Percentiles rank a stretch among this genome's conserved stretches.
Evolutionary conservation across 2,329 filamentous ascomycete genomes (phyloP).

Genomic region (Venturia aucupariae): DNA sequence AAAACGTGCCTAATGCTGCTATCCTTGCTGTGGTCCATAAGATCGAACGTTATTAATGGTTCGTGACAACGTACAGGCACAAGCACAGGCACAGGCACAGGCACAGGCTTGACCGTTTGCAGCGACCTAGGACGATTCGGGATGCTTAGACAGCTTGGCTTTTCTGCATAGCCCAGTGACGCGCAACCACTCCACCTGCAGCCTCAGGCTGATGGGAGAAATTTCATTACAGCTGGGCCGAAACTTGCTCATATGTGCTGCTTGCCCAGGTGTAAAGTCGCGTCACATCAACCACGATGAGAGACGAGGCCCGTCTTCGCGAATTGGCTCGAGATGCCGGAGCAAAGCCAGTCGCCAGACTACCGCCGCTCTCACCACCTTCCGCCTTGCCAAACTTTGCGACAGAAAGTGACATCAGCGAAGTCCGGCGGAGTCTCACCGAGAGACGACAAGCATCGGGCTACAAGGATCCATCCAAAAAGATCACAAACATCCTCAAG

Average conservation of each 20-base stretch:
- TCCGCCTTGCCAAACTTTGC: background rate
- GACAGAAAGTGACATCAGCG: constrained; percentile 3
- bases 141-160: background rate
- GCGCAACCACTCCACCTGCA: background rate
- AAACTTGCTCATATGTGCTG: background rate
- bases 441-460: background rate
- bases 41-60: background rate
- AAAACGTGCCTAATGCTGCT: background rate
- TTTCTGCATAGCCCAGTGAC: background rate
- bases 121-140: background rate
- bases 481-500: constrained; percentile 5
- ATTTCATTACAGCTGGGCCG: background rate
- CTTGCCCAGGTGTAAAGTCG: no score
- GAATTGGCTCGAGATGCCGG: background rate
- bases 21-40: background rate
- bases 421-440: background rate
- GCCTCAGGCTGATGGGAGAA: background rate
- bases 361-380: background rate
- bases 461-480: background rate
- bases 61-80: background rate
- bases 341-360: constrained; percentile 4
- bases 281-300: background rate
- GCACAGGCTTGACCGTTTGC: background rate
- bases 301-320: background rate
- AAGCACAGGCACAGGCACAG: background rate